Evolutionary conservation across 2,329 filamentous ascomycete genomes (phyloP), one percentile per base, ranked within the genome.

Genomic region (Botrytis elliptica): DNA sequence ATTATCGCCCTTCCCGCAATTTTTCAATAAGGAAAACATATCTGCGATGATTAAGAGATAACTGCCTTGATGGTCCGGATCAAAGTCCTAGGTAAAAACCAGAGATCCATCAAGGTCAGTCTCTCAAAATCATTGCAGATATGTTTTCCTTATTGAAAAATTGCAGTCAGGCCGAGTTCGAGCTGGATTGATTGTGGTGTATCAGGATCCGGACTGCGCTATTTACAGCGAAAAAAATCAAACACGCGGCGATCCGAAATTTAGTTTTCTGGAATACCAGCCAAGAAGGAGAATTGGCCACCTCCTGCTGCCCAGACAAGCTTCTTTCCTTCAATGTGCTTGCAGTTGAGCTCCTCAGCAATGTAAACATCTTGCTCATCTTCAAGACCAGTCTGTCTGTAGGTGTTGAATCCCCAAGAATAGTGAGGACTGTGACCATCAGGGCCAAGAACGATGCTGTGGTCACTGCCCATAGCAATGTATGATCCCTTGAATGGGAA

Each of bases 331-430:
- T 90, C 88, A 44, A 96, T 88, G 57, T 93, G 94, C 22, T 90
- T 92, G 84, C 97, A 97, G 79, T 96, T 92, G 73, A 98, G 92
- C 67, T 91, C 79, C 0, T 92, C 95, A 0, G 95, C 93, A 36
- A 88, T 86, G 77, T 91, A 87, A 40, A 97, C 87, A 78, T 97
- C 94, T 69, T 96, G 93, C 29, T 90, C 89, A 2, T 87, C 90
- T 63, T 92, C 92, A 78, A 90, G 90, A 25, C 93, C 93, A 4
- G 92, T 93, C 83, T 95, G 93, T 82, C 93, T 94, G 79, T 91
- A 94, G 65, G 89, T 89, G 20, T 89, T 92, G 84, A 95, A 95
- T 8, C 93, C 93, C 92, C 92, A 95, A 4, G 89, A 89, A 83
- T 90, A 94, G 29, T 73, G 71, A n/a, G 33, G 44, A 4, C 90